Evolutionary conservation across 2,329 filamentous ascomycete species (phyloP).

Genomic region (Mariannaea sp.): DNA sequence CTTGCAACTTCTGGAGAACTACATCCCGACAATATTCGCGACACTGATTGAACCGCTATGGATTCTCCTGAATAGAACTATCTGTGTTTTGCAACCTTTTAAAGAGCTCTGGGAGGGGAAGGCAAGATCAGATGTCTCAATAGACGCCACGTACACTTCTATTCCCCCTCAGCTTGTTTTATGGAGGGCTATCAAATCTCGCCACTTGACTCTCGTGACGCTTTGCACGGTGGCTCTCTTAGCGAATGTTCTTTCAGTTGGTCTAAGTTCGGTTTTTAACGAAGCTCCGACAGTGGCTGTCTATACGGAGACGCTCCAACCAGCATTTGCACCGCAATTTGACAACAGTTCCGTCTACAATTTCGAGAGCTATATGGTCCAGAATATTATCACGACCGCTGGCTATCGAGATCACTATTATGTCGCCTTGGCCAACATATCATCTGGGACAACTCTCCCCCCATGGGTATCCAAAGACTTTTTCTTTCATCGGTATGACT

Average conservation of each 20-base stretch:
- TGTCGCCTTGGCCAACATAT: slow-evolving; percentile 51
- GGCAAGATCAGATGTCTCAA: slow-evolving; percentile 44
- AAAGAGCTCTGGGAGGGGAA: slow-evolving; percentile 51
- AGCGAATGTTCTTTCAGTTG: slow-evolving; percentile 58
- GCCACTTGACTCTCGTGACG: slow-evolving; percentile 52
- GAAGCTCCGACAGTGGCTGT: slow-evolving; percentile 33
- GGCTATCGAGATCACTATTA: slow-evolving; percentile 40
- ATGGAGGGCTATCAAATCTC: slow-evolving; percentile 49
- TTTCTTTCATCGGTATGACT: slow-evolving; percentile 53
- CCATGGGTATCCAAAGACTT: slow-evolving; percentile 53
- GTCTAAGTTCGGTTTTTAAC: slow-evolving; percentile 56
- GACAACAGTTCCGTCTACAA: slow-evolving; percentile 24
- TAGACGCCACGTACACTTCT: slow-evolving; percentile 56
- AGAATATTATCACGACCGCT: neutral
- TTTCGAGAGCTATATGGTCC: neutral
- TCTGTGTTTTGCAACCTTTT: slow-evolving; percentile 61
- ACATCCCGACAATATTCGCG: slow-evolving; percentile 58
- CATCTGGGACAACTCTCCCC: slow-evolving; percentile 48
- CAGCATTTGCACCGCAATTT: slow-evolving; percentile 25
- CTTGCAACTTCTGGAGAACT: slow-evolving; percentile 49
- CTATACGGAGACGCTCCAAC: slow-evolving; percentile 19
- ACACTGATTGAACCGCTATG: slow-evolving; percentile 63
- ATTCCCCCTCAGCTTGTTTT: slow-evolving; percentile 59
- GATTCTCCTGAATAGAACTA: slow-evolving; percentile 56
- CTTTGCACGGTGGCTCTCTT: slow-evolving; percentile 56